phyloP scores from a whole-genome alignment of 441 rosid genomes.

The Omphalea diandra region DNA sequence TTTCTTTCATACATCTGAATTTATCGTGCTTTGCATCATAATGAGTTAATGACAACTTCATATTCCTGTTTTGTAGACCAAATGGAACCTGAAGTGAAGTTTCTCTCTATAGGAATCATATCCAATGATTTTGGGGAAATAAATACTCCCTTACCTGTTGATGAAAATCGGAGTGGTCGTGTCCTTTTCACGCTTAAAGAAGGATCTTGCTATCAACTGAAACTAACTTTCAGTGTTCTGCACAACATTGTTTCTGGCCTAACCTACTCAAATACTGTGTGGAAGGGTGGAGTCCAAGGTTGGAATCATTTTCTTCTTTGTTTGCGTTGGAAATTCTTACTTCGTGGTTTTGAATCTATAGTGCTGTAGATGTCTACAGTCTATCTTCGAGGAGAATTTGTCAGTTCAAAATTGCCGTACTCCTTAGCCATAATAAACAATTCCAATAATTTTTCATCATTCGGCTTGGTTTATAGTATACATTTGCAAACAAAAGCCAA shows the following conservation, averaged over 20 bases:
- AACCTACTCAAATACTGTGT: constrained; percentile 70
- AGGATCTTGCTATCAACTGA: constrained; percentile 52
- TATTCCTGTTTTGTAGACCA: constrained; percentile 31
- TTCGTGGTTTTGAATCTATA: not conserved
- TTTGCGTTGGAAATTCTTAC: constrained; percentile 3
- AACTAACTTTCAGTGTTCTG: constrained; percentile 54
- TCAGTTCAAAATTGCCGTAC: not conserved
- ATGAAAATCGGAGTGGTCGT: constrained; percentile 26
- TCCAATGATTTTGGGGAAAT: constrained; percentile 46
- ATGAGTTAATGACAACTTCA: no score
- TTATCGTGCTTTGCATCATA: not conserved
- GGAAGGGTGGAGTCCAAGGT: constrained; percentile 81
- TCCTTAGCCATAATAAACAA: not conserved
- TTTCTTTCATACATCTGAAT: not conserved
- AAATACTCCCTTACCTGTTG: constrained; percentile 39
- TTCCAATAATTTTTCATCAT: not conserved
- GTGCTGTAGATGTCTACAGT: not conserved
- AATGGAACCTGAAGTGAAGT: constrained; percentile 59
- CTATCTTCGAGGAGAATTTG: not conserved
- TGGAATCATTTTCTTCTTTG: constrained; percentile 12
- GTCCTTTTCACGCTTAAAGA: constrained; percentile 45
- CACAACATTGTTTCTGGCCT: constrained; percentile 91
- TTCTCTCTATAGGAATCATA: constrained; percentile 50
- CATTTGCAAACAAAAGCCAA: not conserved
- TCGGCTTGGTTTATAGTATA: not conserved